phyloP scores from a whole-genome alignment of 352 stramenopile species.

The Phytopythium aichiense region DNA sequence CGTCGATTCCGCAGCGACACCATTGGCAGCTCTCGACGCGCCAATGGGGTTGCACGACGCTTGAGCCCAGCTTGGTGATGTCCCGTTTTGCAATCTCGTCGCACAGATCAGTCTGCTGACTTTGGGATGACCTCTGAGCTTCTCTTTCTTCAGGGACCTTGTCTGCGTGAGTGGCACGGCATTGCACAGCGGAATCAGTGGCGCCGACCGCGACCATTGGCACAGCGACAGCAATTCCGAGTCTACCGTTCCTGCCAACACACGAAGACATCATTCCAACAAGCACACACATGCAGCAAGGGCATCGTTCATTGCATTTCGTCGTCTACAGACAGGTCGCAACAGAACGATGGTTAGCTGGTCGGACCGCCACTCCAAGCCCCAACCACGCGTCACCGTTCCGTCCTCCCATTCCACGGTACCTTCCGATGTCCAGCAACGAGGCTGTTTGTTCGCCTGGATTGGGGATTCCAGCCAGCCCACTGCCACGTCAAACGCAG shows the following conservation, averaged over 20 bases:
- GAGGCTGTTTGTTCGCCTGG: not conserved
- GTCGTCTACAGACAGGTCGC: slow-evolving; percentile 19
- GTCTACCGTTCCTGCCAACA: not conserved
- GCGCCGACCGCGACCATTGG: not conserved
- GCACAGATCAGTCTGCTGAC: not conserved
- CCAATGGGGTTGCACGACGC: not conserved
- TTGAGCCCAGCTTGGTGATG: too few species aligned
- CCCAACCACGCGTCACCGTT: slow-evolving; percentile 1
- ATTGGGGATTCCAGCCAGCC: slow-evolving; percentile 1
- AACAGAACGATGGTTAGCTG: slow-evolving; percentile 18
- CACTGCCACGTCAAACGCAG: slow-evolving; percentile 8
- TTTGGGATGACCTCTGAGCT: not conserved
- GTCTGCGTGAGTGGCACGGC: not conserved
- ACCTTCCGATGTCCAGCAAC: slow-evolving; percentile 7
- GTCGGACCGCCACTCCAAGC: slow-evolving; percentile 8
- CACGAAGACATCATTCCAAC: slow-evolving; percentile 5
- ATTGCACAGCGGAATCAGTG: slow-evolving; percentile 3
- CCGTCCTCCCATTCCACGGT: slow-evolving; percentile 5
- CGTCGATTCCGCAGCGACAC: not conserved
- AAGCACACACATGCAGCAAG: slow-evolving; percentile 9
- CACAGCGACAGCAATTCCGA: not conserved
- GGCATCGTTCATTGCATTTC: slow-evolving; percentile 21
- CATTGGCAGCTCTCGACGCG: not conserved
- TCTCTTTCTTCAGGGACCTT: not conserved
- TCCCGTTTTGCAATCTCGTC: not conserved